Base-by-base conservation (phyloP, 1,139 yeast genomes). In the Zhuliangozyma parablackwelliae region DNA sequence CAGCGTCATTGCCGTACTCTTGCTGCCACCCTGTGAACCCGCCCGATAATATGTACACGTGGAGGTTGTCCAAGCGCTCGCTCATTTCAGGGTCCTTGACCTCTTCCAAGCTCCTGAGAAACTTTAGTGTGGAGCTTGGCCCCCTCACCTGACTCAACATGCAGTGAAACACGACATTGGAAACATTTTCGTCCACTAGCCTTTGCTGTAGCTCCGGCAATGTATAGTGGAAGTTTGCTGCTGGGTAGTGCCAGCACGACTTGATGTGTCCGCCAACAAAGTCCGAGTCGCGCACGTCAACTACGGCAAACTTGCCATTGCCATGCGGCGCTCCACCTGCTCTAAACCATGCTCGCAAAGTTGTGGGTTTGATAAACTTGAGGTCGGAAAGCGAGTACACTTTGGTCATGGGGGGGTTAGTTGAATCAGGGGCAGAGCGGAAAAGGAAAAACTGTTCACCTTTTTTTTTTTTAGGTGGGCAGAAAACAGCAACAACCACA, bases 221-320 rank as follows among this genome's bases (percentile, higher is more conserved):
- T 2, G 59, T 57, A 10, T 59, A 53, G 5, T 61, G 50, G 47
- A 87, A 71, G 11, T 67, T 58, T 1, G 67, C 57, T 3, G 86
- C 72, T 2, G 95, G 87, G 34, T 76, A 75, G 50, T 85, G 81
- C 40, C 75, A 59, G 20, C 84, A 72, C 20, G 74, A 74, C 34
- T 59, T 69, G 38, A 88, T 83, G 53, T 88, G 94, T 5, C 96
- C 95, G 1, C 75, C 76, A 3, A 64, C 50, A 43, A 46, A 77
- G 60, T 92, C 97, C 7, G 76, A 72, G 43, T 89, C 97, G 39
- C 98, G 72, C 5, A 90, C 97, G 51, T 92, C 98, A 6, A 92
- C 73, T 3, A 92, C 75, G 3, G 80, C 78, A 46, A 85, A 78
- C n/a, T 58, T 57, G 24, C 24, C 24, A 5, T 23, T 23, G 1